phyloP scores from a whole-genome alignment of 805 yeast genomes.

The Vanderwaltozyma yarrowii region DNA sequence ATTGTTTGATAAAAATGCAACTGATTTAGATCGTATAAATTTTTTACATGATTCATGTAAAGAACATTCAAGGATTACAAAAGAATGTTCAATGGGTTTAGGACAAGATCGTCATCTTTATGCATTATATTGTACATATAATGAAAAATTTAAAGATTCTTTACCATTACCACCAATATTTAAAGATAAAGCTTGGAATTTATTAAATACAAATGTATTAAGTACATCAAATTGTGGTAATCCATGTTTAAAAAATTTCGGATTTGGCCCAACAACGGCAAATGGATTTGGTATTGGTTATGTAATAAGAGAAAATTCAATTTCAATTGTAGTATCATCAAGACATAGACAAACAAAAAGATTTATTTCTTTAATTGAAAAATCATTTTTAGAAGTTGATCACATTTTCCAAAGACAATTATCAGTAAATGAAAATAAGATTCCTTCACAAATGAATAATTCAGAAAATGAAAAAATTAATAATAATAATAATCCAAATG shows the following conservation, averaged over 20 bases:
- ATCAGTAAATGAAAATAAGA: too few relatives aligned
- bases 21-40: constrained; percentile 45
- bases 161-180: constrained; percentile 58
- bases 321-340: constrained; percentile 74
- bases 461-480: background rate
- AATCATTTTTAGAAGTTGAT: constrained; percentile 52
- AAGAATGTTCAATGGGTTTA: constrained; percentile 57
- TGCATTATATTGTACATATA: constrained; percentile 84
- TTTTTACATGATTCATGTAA: constrained; percentile 59
- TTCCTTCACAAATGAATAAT: background rate
- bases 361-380: constrained; percentile 55
- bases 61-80: constrained; percentile 59
- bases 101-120: constrained; percentile 92
- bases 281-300: constrained; percentile 94
- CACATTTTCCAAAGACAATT: constrained; percentile 33
- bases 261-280: constrained; percentile 83
- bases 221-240: constrained; percentile 90
- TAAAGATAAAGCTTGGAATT: constrained; percentile 83
- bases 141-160: constrained; percentile 27
- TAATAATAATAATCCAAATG: background rate
- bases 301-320: constrained; percentile 69
- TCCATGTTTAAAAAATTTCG: constrained; percentile 76
- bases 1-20: constrained; percentile 60
- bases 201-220: constrained; percentile 65
- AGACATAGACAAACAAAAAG: constrained; percentile 82